These are phyloP conservation scores for Heracleum sosnowskyi DNA, from an alignment of 129 eudicot genomes.

Conservation along the genomic window DNA sequence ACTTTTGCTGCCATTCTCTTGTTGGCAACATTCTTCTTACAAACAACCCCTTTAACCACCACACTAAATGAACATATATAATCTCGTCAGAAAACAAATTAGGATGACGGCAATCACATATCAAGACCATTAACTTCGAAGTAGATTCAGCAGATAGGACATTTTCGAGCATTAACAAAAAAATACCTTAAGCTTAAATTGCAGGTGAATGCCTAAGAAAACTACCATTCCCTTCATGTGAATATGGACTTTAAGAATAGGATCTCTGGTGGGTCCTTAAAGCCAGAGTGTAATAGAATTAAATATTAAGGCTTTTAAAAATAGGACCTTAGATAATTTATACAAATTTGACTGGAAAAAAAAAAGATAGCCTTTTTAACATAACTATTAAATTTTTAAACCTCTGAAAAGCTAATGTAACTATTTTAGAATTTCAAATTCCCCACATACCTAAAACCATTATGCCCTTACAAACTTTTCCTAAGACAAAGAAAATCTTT, in stretches of 20 bases:
- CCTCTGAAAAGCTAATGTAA: background rate
- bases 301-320: background rate
- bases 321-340: background rate
- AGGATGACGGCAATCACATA: background rate
- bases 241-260: background rate
- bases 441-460: background rate
- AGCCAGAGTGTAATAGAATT: background rate
- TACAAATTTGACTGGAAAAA: background rate
- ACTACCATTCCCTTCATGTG: background rate
- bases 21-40: slow-evolving; percentile 63
- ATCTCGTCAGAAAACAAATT: slow-evolving; percentile 7
- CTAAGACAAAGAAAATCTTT: background rate
- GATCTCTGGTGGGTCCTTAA: background rate
- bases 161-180: background rate
- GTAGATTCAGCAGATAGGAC: background rate
- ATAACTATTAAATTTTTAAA: background rate
- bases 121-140: background rate
- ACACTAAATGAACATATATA: slow-evolving; percentile 20
- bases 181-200: background rate
- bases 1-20: slow-evolving; percentile 51
- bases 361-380: background rate
- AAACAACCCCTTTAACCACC: slow-evolving; percentile 58
- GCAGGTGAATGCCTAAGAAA: background rate
- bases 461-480: background rate
- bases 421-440: background rate